Conservation (phyloP, 495 filamentous ascomycete species). For the Podospora pseudocomata region DNA sequence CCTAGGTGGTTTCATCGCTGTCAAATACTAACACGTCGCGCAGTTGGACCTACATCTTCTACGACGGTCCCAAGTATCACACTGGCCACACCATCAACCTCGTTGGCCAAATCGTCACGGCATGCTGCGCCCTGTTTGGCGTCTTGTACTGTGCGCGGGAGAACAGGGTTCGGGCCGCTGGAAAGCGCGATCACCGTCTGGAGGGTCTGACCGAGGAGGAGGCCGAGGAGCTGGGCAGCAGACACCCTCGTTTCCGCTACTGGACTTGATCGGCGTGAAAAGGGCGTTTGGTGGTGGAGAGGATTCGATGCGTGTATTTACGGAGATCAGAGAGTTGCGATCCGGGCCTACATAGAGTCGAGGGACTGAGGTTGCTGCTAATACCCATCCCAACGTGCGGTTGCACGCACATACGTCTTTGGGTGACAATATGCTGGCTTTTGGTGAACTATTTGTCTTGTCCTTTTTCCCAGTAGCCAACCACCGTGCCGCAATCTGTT, state of each 20-base stretch:
- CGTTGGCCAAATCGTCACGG: constrained; percentile 41
- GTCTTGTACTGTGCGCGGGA: constrained; percentile 52
- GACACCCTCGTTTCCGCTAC: constrained; percentile 55
- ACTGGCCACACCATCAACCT: constrained; percentile 60
- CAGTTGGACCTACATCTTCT: constrained; percentile 53
- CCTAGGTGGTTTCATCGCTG: background rate
- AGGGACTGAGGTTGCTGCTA: background rate
- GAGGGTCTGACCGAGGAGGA: constrained; percentile 49
- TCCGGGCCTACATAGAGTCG: background rate
- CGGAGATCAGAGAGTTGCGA: background rate
- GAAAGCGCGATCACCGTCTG: constrained; percentile 50
- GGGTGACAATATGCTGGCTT: background rate
- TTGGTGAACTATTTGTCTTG: background rate
- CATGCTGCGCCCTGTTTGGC: constrained; percentile 44
- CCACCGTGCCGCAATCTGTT: background rate
- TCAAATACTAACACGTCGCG: background rate
- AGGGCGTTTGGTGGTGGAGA: background rate
- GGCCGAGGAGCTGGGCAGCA: constrained; percentile 47
- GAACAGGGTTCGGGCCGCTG: constrained; percentile 48
- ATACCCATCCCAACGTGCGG: background rate
- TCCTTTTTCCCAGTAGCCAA: background rate
- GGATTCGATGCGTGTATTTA: background rate
- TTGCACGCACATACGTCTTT: background rate
- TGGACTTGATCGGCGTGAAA: constrained; percentile 21
- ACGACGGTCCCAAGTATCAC: constrained; percentile 48